These are phyloP conservation scores for Metarhizium anisopliae DNA, from an alignment of 2,329 filamentous ascomycete genomes.

Conservation along the genomic window DNA sequence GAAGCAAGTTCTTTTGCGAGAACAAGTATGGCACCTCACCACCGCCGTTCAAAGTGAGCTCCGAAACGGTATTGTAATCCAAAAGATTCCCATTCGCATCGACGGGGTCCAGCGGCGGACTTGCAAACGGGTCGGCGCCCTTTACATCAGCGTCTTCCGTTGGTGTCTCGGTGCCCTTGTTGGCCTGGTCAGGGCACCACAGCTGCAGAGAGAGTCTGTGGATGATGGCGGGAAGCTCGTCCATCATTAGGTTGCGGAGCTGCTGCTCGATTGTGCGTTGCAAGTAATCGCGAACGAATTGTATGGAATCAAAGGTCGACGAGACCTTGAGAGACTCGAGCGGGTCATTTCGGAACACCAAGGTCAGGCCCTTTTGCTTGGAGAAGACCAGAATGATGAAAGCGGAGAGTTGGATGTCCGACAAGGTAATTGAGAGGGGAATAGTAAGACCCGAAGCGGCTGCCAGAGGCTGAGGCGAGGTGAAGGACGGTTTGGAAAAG, in stretches of 20 bases:
- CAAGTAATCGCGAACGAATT: constrained; percentile 93
- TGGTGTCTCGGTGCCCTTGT: constrained; percentile 37
- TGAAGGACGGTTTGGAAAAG: constrained; percentile 82
- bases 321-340: constrained; percentile 97
- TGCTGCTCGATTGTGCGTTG: constrained; percentile 95
- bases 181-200: constrained; percentile 76
- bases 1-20: constrained; percentile 86
- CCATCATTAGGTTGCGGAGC: constrained; percentile 90
- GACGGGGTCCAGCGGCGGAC: constrained; percentile 71
- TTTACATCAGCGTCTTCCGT: constrained; percentile 46
- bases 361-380: constrained; percentile 88
- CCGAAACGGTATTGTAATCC: constrained; percentile 65
- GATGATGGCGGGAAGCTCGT: constrained; percentile 92
- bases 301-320: constrained; percentile 97
- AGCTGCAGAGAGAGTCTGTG: constrained; percentile 81
- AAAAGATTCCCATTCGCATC: constrained; percentile 71
- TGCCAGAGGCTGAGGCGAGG: constrained; percentile 84
- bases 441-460: constrained; percentile 90
- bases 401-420: constrained; percentile 88
- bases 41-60: constrained; percentile 68
- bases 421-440: constrained; percentile 92
- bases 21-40: constrained; percentile 83
- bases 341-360: constrained; percentile 97
- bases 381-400: constrained; percentile 98
- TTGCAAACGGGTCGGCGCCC: constrained; percentile 71